Percentiles rank a stretch among this genome's conserved stretches.
Evolutionary conservation across 345 rosid genomes (phyloP).

Genomic region (Eucalyptus cloeziana): DNA sequence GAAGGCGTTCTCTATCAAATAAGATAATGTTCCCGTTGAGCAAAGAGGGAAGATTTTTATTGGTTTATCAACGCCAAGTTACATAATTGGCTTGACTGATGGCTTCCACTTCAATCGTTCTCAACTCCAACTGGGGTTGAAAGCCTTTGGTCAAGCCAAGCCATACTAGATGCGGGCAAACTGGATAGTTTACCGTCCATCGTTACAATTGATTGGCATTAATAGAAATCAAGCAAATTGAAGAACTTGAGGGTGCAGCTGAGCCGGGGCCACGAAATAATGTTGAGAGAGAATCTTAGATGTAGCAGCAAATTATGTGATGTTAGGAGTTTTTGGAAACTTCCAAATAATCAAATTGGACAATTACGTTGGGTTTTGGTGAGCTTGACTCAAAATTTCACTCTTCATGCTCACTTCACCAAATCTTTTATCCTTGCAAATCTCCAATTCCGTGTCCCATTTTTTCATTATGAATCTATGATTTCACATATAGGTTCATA

Average conservation of each 20-base stretch:
- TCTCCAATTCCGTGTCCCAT: too few species aligned
- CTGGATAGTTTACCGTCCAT: not conserved
- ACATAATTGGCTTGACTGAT: not conserved
- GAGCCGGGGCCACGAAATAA: not conserved
- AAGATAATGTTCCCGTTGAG: not conserved
- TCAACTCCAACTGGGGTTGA: not conserved
- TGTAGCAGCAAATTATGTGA: too few species aligned
- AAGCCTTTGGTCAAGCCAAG: not conserved
- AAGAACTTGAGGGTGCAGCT: not conserved
- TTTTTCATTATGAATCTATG: too few species aligned
- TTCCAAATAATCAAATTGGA: too few species aligned
- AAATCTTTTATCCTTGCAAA: too few species aligned
- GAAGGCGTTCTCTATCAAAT: not conserved
- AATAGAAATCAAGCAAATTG: not conserved
- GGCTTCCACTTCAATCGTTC: not conserved
- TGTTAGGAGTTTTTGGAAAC: too few species aligned
- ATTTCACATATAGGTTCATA: too few species aligned
- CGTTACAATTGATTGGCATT: not conserved
- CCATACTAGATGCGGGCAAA: not conserved
- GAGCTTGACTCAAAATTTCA: too few species aligned
- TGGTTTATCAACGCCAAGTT: not conserved
- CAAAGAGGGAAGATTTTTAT: not conserved
- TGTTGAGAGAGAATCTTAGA: too few species aligned
- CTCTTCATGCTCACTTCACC: too few species aligned
- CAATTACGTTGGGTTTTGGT: too few species aligned